These are phyloP conservation scores for Kodamaea kaohsiungensis DNA, from an alignment of 805 yeast genomes.

Conservation along the genomic window DNA sequence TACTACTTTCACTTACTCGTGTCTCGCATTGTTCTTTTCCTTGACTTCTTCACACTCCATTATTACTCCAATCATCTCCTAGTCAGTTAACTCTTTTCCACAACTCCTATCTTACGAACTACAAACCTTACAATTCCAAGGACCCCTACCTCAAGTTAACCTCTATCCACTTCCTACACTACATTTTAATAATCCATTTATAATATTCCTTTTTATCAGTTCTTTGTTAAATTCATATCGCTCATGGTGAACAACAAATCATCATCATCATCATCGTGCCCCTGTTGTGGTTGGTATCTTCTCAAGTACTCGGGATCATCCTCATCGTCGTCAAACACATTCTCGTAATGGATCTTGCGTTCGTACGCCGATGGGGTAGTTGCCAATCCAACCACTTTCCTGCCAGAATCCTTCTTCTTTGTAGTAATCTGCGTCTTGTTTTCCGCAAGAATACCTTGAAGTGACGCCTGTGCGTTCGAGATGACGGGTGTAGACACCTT, in stretches of 20 bases:
- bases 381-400: conserved; percentile 29
- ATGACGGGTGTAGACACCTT: conserved; percentile 24
- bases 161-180: not conserved
- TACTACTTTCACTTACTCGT: too few species aligned
- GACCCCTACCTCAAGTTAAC: not conserved
- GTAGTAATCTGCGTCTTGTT: not conserved
- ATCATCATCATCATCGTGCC: conserved; percentile 48
- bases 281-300: conserved; percentile 2
- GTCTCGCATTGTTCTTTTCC: too few species aligned
- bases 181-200: not conserved
- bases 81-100: too few species aligned
- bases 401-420: conserved; percentile 8
- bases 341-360: conserved; percentile 32
- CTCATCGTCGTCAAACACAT: conserved; percentile 48
- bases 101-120: not conserved
- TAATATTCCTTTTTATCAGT: conserved; percentile 4
- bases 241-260: conserved; percentile 72
- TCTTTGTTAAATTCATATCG: conserved; percentile 54
- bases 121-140: not conserved
- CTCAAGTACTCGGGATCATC: conserved; percentile 38
- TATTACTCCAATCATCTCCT: too few species aligned
- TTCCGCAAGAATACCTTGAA: conserved; percentile 1
- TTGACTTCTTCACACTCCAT: too few species aligned
- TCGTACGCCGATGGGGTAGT: conserved; percentile 36
- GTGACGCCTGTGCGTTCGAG: conserved; percentile 24